These are phyloP conservation scores for Ophiostoma australiae DNA, from an alignment of 2,329 filamentous ascomycete genomes.

Conservation along the genomic window DNA sequence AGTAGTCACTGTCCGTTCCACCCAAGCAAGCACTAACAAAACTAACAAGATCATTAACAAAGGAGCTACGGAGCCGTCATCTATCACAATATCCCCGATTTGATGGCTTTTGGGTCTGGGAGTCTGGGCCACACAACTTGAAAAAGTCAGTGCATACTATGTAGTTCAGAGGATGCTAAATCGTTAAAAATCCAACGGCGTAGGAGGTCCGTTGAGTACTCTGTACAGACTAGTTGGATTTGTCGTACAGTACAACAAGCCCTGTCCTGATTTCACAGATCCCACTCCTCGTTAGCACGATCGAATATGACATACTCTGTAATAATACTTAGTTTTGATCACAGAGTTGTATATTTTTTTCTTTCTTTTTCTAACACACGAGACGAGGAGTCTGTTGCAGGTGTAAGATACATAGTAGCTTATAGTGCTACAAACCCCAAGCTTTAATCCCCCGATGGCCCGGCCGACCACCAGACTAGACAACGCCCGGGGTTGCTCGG, in stretches of 20 bases:
- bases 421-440: not conserved
- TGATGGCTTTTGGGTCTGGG: not conserved
- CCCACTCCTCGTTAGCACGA: not conserved
- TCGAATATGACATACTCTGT: not conserved
- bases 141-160: not conserved
- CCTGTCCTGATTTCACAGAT: not conserved
- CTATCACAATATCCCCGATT: not conserved
- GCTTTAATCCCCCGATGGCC: not conserved
- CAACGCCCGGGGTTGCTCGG: not conserved
- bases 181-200: not conserved
- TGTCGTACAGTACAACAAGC: not conserved
- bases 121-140: not conserved
- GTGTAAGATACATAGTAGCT: no score
- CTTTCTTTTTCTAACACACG: no score
- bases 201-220: not conserved
- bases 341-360: not conserved
- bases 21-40: not conserved
- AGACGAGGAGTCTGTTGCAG: not conserved
- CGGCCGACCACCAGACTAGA: not conserved
- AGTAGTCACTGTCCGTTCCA: not conserved
- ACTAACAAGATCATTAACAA: not conserved
- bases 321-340: no score
- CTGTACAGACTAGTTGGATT: not conserved
- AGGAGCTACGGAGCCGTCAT: not conserved
- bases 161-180: no score